These are phyloP conservation scores for Globisporangium lucens DNA, from an alignment of 352 stramenopile genomes.

Conservation along the genomic window DNA sequence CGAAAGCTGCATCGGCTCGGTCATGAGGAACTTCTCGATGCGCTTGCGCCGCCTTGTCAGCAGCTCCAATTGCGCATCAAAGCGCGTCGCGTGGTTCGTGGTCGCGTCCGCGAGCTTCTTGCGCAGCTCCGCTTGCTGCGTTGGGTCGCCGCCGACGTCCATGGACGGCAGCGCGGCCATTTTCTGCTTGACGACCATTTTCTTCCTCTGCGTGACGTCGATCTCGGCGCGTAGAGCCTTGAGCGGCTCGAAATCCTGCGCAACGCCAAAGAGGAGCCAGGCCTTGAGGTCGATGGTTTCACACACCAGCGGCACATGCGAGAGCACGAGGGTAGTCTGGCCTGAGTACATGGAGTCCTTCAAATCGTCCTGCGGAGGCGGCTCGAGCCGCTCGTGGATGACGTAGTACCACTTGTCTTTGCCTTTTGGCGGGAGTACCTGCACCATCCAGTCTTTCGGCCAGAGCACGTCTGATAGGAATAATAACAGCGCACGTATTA, in stretches of 20 bases:
- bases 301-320: conserved; percentile 50
- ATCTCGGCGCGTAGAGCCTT: conserved; percentile 33
- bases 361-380: conserved; percentile 53
- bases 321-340: conserved; percentile 45
- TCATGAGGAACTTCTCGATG: conserved; percentile 50
- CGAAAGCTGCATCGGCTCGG: conserved; percentile 48
- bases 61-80: conserved; percentile 37
- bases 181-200: conserved; percentile 51
- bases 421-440: conserved; percentile 45
- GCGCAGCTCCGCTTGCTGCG: conserved; percentile 51
- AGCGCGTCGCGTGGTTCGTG: conserved; percentile 29
- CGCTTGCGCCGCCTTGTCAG: conserved; percentile 31
- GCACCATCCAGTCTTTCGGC: conserved; percentile 67
- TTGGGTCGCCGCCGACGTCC: conserved; percentile 35
- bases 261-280: conserved; percentile 62
- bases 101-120: conserved; percentile 54
- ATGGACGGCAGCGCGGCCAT: conserved; percentile 43
- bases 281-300: conserved; percentile 45
- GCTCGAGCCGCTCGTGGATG: conserved; percentile 62
- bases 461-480: conserved; percentile 34
- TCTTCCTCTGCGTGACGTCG: conserved; percentile 34
- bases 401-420: conserved; percentile 72
- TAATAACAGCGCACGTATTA: background rate
- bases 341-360: conserved; percentile 56
- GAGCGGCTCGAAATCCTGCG: conserved; percentile 56